Conservation (phyloP, 768 basidiomycete species). For the Cystofilobasidium ferigula region DNA sequence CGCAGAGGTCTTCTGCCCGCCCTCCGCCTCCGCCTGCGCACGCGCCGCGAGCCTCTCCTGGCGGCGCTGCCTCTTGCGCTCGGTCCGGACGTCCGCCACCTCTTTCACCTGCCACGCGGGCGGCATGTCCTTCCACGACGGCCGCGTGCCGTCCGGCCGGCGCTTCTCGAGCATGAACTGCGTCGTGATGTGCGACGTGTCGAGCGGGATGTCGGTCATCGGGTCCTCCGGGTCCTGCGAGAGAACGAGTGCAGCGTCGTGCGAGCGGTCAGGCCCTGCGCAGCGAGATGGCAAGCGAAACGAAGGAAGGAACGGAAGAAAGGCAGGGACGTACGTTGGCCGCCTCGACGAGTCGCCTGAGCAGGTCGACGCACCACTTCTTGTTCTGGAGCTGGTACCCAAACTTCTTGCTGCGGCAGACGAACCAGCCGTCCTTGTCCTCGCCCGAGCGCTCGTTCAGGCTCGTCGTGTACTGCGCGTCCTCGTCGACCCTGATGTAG, state of each 20-base stretch:
- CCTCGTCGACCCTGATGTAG: background rate
- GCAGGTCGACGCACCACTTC: conserved; percentile 81
- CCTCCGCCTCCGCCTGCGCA: no score
- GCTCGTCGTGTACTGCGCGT: background rate
- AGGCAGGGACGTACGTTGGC: conserved; percentile 61
- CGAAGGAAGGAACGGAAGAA: background rate
- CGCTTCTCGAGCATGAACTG: conserved; percentile 17
- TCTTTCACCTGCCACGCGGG: conserved; percentile 7
- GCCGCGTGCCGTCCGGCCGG: conserved; percentile 13
- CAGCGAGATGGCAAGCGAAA: background rate
- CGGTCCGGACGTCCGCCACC: no score
- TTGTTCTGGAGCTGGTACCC: conserved; percentile 72
- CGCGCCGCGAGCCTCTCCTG: no score
- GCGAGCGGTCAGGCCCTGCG: background rate
- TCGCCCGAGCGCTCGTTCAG: conserved; percentile 20
- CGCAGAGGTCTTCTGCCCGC: no score
- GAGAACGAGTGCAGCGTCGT: background rate
- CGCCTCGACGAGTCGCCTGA: conserved; percentile 65
- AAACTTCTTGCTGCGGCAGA: conserved; percentile 83
- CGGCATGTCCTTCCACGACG: conserved; percentile 5
- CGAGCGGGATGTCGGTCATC: conserved; percentile 25
- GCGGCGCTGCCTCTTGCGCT: no score
- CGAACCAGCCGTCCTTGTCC: conserved; percentile 63
- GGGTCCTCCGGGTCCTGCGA: conserved; percentile 14
- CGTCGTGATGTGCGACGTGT: conserved; percentile 10